Percentiles rank a stretch among this genome's conserved stretches.
Conservation (phyloP, 192 early-diverging fungal species). For the Coemansia pectinata region DNA sequence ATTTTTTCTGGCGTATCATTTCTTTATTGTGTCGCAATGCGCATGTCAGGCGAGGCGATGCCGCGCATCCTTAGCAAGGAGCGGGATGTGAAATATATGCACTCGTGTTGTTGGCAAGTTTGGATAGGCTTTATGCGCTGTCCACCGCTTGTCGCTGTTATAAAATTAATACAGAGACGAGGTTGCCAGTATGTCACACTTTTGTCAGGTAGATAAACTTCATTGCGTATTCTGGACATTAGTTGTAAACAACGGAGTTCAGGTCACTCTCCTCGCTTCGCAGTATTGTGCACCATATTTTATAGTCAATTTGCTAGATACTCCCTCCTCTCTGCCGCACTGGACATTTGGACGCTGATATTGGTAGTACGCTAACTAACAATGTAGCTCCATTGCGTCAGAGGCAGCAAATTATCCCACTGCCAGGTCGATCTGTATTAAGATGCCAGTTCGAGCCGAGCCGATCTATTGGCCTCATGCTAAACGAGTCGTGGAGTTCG, state of each 20-base stretch:
- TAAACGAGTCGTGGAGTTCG: neutral
- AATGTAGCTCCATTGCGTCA: too few relatives aligned
- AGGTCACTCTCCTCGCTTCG: neutral
- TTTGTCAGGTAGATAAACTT: neutral
- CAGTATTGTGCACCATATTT: neutral
- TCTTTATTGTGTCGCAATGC: neutral
- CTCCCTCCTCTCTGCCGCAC: too few relatives aligned
- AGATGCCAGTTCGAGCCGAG: neutral
- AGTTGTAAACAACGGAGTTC: neutral
- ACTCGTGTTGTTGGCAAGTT: neutral
- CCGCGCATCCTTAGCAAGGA: neutral
- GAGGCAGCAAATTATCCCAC: too few relatives aligned
- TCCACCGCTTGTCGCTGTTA: neutral
- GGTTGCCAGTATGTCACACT: neutral
- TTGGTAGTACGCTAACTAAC: too few relatives aligned
- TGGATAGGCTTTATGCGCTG: neutral
- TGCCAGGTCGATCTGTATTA: too few relatives aligned
- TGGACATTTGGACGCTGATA: too few relatives aligned
- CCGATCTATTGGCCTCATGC: neutral
- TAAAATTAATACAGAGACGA: neutral
- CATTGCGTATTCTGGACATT: neutral
- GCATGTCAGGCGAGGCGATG: conserved; percentile 6
- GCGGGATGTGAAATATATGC: neutral
- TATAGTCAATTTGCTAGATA: too few relatives aligned
- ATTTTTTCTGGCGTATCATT: too few relatives aligned